Percentiles rank a stretch among this genome's conserved stretches.
phyloP scores from a whole-genome alignment of 192 early-diverging fungal genomes.

The Geranomyces variabilis region DNA sequence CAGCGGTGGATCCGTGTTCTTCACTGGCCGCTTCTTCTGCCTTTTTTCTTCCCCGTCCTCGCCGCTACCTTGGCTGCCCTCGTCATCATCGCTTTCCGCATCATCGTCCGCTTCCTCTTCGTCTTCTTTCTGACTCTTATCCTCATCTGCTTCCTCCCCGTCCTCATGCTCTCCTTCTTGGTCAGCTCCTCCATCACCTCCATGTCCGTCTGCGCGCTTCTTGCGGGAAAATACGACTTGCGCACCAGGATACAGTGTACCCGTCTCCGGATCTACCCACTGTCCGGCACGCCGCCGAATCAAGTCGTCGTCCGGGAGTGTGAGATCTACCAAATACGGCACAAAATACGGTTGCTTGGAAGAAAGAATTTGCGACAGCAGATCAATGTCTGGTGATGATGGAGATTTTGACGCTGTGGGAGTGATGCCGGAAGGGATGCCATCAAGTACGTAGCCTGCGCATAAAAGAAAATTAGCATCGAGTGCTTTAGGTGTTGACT shows the following conservation, averaged over 20 bases:
- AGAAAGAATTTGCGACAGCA: slow-evolving; percentile 13
- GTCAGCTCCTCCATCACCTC: slow-evolving; percentile 19
- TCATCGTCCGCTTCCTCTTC: slow-evolving; percentile 39
- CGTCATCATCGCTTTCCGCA: slow-evolving; percentile 28
- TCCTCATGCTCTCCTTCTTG: slow-evolving; percentile 31
- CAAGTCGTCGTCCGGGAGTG: slow-evolving; percentile 43
- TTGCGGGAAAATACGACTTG: slow-evolving; percentile 48
- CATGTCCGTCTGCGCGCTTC: slow-evolving; percentile 41
- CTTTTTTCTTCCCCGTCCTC: slow-evolving; percentile 4
- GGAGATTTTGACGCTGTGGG: background rate
- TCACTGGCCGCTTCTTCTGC: slow-evolving; percentile 17
- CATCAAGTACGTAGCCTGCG: slow-evolving; percentile 43
- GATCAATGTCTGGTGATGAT: slow-evolving; percentile 16
- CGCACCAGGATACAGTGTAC: slow-evolving; percentile 44
- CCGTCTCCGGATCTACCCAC: slow-evolving; percentile 50
- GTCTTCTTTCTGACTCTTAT: slow-evolving; percentile 19
- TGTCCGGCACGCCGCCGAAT: slow-evolving; percentile 33
- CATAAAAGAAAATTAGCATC: too few relatives aligned
- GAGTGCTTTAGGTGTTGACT: background rate
- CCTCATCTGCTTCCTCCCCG: slow-evolving; percentile 30
- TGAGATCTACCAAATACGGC: slow-evolving; percentile 42
- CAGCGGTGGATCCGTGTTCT: slow-evolving; percentile 21
- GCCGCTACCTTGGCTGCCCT: slow-evolving; percentile 13
- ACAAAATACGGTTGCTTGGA: slow-evolving; percentile 15
- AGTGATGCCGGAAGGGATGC: slow-evolving; percentile 27